These are phyloP conservation scores for Diaporthe capsici DNA, from an alignment of 2,329 filamentous ascomycete species.

Conservation along the genomic window DNA sequence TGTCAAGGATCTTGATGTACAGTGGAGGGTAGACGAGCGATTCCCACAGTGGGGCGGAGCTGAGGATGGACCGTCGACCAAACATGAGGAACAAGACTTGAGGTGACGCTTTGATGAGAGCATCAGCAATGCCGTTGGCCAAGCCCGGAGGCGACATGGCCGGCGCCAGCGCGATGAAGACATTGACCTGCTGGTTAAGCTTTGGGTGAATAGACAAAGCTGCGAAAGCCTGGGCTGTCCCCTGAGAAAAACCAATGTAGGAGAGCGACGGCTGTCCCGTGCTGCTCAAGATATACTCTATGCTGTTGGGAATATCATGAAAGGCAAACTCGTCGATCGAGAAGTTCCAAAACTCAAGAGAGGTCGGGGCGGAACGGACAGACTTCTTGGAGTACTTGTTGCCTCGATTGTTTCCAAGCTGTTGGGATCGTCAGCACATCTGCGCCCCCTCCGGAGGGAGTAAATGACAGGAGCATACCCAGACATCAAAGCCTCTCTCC, in stretches of 20 bases:
- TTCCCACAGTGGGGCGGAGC: slow-evolving; percentile 97
- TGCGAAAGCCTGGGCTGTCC: slow-evolving; percentile 96
- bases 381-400: slow-evolving; percentile 99
- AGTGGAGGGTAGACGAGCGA: slow-evolving; percentile 94
- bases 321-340: slow-evolving; percentile 99
- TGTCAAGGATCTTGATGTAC: slow-evolving; percentile 89
- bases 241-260: slow-evolving; percentile 97
- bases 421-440: slow-evolving; percentile 45
- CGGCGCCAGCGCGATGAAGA: slow-evolving; percentile 95
- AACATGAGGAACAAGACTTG: slow-evolving; percentile 94
- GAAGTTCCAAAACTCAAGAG: slow-evolving; percentile 92
- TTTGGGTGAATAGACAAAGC: slow-evolving; percentile 92
- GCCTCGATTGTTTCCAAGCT: slow-evolving; percentile 96
- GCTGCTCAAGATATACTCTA: slow-evolving; percentile 88
- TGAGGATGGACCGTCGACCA: slow-evolving; percentile 90
- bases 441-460: slow-evolving; percentile 43
- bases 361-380: slow-evolving; percentile 80
- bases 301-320: slow-evolving; percentile 95
- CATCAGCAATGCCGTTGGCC: slow-evolving; percentile 90
- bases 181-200: slow-evolving; percentile 92
- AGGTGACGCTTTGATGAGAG: slow-evolving; percentile 92
- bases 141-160: slow-evolving; percentile 96
- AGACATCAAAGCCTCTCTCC: slow-evolving; percentile 94
- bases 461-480: slow-evolving; percentile 68
- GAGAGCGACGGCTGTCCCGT: slow-evolving; percentile 88